These are phyloP conservation scores for Biscutella auriculata DNA, from an alignment of 441 rosid species.

Conservation along the genomic window DNA sequence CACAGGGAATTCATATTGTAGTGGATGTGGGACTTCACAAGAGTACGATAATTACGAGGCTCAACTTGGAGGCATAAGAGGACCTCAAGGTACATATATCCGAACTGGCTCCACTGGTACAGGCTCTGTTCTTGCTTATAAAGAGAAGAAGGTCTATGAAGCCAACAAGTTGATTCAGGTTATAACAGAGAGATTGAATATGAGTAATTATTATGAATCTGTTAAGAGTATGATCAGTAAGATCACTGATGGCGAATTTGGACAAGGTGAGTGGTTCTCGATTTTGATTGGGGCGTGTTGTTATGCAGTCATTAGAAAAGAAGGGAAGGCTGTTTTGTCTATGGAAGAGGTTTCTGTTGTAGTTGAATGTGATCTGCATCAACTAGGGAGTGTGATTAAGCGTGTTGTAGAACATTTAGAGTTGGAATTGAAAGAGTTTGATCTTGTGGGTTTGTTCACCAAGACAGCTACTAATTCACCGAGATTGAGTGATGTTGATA, in stretches of 20 bases:
- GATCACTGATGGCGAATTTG: constrained; percentile 59
- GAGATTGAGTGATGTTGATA: constrained; percentile 24
- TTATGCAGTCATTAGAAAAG: constrained; percentile 39
- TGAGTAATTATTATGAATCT: constrained; percentile 17
- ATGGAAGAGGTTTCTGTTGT: constrained; percentile 36
- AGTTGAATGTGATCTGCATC: constrained; percentile 44
- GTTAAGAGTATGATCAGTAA: constrained; percentile 35
- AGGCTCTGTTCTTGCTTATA: constrained; percentile 38
- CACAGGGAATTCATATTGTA: constrained; percentile 33
- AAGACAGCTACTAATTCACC: constrained; percentile 28
- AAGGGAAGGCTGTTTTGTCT: constrained; percentile 35
- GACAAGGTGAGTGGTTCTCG: constrained; percentile 63
- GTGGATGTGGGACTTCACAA: constrained; percentile 35
- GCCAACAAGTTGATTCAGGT: constrained; percentile 42
- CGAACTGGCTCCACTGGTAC: constrained; percentile 47
- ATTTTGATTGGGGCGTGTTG: constrained; percentile 63
- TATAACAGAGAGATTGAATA: constrained; percentile 22
- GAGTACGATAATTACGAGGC: constrained; percentile 39
- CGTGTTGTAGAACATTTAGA: constrained; percentile 50
- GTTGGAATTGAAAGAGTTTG: constrained; percentile 40
- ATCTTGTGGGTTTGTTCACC: constrained; percentile 43
- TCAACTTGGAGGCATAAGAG: constrained; percentile 29
- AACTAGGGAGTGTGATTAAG: constrained; percentile 55
- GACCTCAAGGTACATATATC: constrained; percentile 52
- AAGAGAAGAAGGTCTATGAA: constrained; percentile 54